Evolutionary conservation across 2,329 filamentous ascomycete genomes (phyloP).

Genomic region (Monilinia fructicola): DNA sequence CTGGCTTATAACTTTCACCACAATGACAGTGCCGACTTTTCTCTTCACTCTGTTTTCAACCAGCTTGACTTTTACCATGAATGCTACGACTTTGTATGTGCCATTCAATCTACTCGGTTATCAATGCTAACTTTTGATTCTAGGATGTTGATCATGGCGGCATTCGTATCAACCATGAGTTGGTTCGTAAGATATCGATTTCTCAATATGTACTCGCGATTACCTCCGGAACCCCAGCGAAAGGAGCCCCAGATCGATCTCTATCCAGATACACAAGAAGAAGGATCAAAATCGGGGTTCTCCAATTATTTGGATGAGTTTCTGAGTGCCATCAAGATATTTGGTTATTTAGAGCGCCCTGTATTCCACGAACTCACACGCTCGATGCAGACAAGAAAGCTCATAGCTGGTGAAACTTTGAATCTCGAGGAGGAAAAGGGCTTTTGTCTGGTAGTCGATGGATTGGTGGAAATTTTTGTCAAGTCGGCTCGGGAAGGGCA

Average conservation of each 20-base stretch:
- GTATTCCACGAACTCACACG: conserved; percentile 97
- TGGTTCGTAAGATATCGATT: conserved; percentile 96
- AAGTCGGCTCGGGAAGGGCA: conserved; percentile 69
- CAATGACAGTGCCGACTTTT: conserved; percentile 85
- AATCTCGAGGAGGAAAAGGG: conserved; percentile 96
- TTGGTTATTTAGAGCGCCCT: conserved; percentile 92
- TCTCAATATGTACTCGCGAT: conserved; percentile 92
- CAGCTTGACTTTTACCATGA: conserved; percentile 96
- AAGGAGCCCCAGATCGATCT: conserved; percentile 95
- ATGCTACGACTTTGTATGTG: conserved; percentile 86
- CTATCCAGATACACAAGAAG: conserved; percentile 89
- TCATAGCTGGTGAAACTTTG: conserved; percentile 93
- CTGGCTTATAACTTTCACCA: conserved; percentile 80
- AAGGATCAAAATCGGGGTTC: conserved; percentile 83
- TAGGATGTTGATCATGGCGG: conserved; percentile 73
- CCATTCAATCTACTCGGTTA: conserved; percentile 14
- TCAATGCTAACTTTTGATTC: conserved; percentile 29
- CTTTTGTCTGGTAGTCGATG: conserved; percentile 96
- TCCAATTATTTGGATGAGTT: conserved; percentile 99
- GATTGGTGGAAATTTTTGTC: conserved; percentile 95
- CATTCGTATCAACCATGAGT: conserved; percentile 77
- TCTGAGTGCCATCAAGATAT: conserved; percentile 96
- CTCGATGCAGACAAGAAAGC: conserved; percentile 96
- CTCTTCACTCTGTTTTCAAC: conserved; percentile 89
- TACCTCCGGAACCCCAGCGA: conserved; percentile 90